Conservation (phyloP, 208 protist species). For the Blastocrithidia nonstop region DNA sequence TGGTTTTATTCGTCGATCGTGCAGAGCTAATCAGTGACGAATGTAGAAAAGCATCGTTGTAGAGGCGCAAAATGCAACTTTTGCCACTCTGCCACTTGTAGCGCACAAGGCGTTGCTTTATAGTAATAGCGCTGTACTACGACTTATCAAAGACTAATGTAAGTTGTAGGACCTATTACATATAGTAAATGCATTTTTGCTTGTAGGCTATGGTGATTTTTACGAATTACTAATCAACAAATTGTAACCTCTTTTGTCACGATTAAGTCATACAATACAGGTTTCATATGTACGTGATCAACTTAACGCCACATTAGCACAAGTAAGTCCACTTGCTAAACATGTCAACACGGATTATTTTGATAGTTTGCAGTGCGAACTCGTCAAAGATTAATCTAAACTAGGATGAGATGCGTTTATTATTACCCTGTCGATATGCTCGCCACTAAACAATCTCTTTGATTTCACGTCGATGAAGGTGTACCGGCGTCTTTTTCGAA, state of each 20-base stretch:
- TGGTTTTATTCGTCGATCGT: constrained; percentile 40
- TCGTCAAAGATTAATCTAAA: constrained; percentile 41
- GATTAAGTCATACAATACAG: constrained; percentile 27
- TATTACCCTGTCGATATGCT: constrained; percentile 34
- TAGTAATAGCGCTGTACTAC: constrained; percentile 41
- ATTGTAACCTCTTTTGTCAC: constrained; percentile 28
- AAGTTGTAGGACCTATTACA: constrained; percentile 30
- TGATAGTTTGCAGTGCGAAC: constrained; percentile 27
- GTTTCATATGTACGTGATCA: constrained; percentile 36
- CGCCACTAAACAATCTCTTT: constrained; percentile 57
- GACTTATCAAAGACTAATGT: constrained; percentile 29
- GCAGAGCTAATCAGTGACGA: constrained; percentile 36
- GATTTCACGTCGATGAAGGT: constrained; percentile 31
- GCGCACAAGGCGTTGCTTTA: constrained; percentile 18
- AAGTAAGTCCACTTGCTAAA: constrained; percentile 26
- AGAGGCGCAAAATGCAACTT: constrained; percentile 19
- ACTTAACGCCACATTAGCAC: constrained; percentile 26
- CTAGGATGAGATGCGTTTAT: constrained; percentile 53
- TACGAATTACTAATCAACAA: constrained; percentile 41
- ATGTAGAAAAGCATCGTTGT: constrained; percentile 29
- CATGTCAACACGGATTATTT: constrained; percentile 40
- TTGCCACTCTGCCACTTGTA: constrained; percentile 21
- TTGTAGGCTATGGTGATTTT: constrained; percentile 53
- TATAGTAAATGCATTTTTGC: constrained; percentile 42
- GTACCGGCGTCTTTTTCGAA: constrained; percentile 38